Evolutionary conservation across 2,329 filamentous ascomycete genomes (phyloP).

Genomic region (Aspergillus fischeri): DNA sequence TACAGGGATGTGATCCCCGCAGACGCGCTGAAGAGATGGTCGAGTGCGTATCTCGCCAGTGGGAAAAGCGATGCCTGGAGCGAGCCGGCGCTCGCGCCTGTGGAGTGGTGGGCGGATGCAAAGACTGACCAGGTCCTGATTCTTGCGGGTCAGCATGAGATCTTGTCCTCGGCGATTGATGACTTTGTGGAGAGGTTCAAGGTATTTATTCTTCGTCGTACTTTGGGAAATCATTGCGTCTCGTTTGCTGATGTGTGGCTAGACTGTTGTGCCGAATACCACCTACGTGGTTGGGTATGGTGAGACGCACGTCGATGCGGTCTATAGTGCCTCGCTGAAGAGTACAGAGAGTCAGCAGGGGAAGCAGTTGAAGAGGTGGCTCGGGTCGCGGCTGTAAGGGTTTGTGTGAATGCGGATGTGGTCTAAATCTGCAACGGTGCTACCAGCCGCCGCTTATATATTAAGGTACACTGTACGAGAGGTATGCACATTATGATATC

Average conservation of each 20-base stretch:
- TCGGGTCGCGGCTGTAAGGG: conserved; percentile 23
- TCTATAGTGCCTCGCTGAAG: conserved; percentile 18
- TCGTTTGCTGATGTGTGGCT: background rate
- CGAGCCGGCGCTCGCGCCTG: conserved; percentile 45
- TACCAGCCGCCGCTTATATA: background rate
- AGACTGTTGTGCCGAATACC: conserved; percentile 28
- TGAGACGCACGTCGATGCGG: conserved; percentile 28
- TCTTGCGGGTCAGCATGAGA: conserved; percentile 51
- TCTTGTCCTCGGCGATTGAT: conserved; percentile 42
- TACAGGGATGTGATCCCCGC: conserved; percentile 48
- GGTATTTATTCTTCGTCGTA: conserved; percentile 15
- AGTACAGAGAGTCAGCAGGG: conserved; percentile 25
- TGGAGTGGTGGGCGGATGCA: conserved; percentile 51
- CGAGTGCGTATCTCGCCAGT: conserved; percentile 42
- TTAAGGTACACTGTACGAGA: background rate
- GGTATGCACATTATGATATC: background rate
- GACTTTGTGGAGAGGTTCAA: conserved; percentile 30
- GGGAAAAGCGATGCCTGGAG: conserved; percentile 46
- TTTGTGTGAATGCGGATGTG: background rate
- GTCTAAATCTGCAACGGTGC: background rate
- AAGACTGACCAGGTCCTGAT: conserved; percentile 48
- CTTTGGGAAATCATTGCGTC: background rate
- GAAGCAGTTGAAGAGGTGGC: conserved; percentile 25
- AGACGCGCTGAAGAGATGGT: conserved; percentile 39
- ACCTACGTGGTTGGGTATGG: conserved; percentile 24